Base-by-base conservation (phyloP, 2,329 filamentous ascomycete species). In the Stenocarpella maydis region DNA sequence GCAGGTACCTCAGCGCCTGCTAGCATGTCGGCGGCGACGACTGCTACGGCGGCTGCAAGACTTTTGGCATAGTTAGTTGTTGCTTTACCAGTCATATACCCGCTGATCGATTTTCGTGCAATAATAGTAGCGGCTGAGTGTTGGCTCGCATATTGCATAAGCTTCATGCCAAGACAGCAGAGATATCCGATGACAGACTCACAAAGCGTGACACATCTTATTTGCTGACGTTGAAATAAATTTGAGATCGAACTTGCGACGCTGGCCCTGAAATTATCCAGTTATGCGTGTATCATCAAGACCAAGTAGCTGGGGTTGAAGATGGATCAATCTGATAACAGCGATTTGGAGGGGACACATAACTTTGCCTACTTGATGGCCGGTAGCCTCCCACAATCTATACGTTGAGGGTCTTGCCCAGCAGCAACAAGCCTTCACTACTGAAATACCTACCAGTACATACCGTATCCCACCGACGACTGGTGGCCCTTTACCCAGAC, bases 21-120 rank as follows among this genome's bases (percentile, higher is more conserved):
- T 14, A 55, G 26, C 17, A 68, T 58, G 14, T 28, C 55, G 8
- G 54, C 58, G n/a, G 67, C 31, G 52, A 45, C 69, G 37, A 67
- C 65, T n/a, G 50, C 50, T 1, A 70, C 69, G 4, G 65, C 65
- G 26, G 69, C 69, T 34, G 58, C 65, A 41, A 39, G 34, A 6
- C n/a, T 60, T 49, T 4, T 63, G 21, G 34, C 21, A 7, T 34
- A 19, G 50, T 21, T 34, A 19, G 50, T 21, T 21, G 34, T 9
- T 19, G 49, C 41, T 45, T 17, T 26, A 45, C 28, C 7, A 43
- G 50, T 34, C 31, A 34, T 54, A 50, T n/a, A 54, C n/a, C 37
- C 12, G 21, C 34, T 47, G 19, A 31, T 21, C 1, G n/a, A 14
- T 24, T 15, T 10, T 9, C n/a, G 10, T 24, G 41, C 41, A 49